Evolutionary conservation across 2,329 filamentous ascomycete species (phyloP).

Genomic region (Fusarium sterilihyphosum): DNA sequence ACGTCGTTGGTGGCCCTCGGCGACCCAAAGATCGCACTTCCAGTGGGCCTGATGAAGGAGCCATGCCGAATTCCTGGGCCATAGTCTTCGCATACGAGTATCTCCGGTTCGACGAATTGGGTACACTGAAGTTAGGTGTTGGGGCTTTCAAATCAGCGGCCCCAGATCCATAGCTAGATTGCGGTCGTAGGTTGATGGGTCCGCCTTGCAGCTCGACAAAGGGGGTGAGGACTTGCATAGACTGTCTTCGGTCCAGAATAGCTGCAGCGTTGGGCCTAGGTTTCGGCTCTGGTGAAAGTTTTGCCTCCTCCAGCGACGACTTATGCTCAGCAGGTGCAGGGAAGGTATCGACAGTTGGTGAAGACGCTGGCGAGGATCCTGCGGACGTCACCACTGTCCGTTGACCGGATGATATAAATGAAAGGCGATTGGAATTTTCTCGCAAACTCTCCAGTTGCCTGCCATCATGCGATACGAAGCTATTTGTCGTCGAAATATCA

Average conservation of each 20-base stretch:
- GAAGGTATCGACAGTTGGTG: slow-evolving; percentile 65
- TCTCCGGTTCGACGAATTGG: slow-evolving; percentile 57
- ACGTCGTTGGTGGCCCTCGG: slow-evolving; percentile 54
- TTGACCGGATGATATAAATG: slow-evolving; percentile 69
- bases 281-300: slow-evolving; percentile 49
- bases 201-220: slow-evolving; percentile 53
- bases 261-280: slow-evolving; percentile 63
- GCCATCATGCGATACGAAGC: slow-evolving; percentile 67
- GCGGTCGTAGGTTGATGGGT: slow-evolving; percentile 36
- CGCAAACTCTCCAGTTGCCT: slow-evolving; percentile 66
- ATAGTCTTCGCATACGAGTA: slow-evolving; percentile 53
- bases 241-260: slow-evolving; percentile 62
- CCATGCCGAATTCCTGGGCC: slow-evolving; percentile 31
- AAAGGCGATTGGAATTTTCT: slow-evolving; percentile 66
- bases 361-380: slow-evolving; percentile 63
- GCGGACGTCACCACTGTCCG: slow-evolving; percentile 68
- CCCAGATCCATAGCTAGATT: slow-evolving; percentile 34
- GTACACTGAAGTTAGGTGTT: slow-evolving; percentile 65
- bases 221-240: slow-evolving; percentile 58
- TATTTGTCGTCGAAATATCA: slow-evolving; percentile 66
- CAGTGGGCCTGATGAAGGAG: slow-evolving; percentile 20
- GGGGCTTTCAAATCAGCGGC: slow-evolving; percentile 23
- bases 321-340: slow-evolving; percentile 36
- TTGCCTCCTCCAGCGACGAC: slow-evolving; percentile 33
- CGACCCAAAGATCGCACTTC: slow-evolving; percentile 34